Base-by-base conservation (phyloP, 2,329 filamentous ascomycete species). In the Trichoderma oligosporum region DNA sequence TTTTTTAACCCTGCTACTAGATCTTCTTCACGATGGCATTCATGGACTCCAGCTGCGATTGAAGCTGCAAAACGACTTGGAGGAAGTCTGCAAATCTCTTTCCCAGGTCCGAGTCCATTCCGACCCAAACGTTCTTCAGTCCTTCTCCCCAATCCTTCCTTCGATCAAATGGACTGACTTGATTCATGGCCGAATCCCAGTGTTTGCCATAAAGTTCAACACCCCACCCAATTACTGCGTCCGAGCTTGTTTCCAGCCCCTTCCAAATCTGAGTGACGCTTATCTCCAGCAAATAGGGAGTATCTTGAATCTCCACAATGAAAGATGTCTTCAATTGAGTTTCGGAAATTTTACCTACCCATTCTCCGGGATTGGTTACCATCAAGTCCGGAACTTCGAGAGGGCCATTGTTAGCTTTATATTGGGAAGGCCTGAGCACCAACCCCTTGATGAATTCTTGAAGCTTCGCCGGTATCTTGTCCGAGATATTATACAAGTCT, bases 181-280 rank as follows among this genome's bases (percentile, higher is more conserved):
- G 60, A 45, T 72, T 72, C 31, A 73, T 63, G 35, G 63, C 67
- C 46, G 70, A 71, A n/a, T 73, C 71, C 73, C 73, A 75, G 44
- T 73, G 66, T 42, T 61, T 58, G 12, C 67, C 71, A 58, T 68
- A 70, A 14, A 73, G 48, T 31, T 71, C 67, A 18, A 74, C 56
- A 1, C 65, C 65, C 67, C 68, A 72, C 39, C 62, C 68, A 7
- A 62, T 56, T 8, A 67, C 60, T 8, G 70, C 62, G 4, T 57
- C 4, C 5, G 16, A 20, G n/a, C 51, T 14, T 7, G 62, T 56
- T 14, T 59, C 44, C 44, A 62, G 12, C 31, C 63, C 65, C 24
- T 63, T 59, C 67, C 71, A 71, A 4, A 57, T 52, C 49, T 68
- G 65, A 4, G 66, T 68, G 22, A 69, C 47, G 22, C 63, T 67